phyloP scores from a whole-genome alignment of 768 basidiomycete genomes.

The Termitomyces sp. region DNA sequence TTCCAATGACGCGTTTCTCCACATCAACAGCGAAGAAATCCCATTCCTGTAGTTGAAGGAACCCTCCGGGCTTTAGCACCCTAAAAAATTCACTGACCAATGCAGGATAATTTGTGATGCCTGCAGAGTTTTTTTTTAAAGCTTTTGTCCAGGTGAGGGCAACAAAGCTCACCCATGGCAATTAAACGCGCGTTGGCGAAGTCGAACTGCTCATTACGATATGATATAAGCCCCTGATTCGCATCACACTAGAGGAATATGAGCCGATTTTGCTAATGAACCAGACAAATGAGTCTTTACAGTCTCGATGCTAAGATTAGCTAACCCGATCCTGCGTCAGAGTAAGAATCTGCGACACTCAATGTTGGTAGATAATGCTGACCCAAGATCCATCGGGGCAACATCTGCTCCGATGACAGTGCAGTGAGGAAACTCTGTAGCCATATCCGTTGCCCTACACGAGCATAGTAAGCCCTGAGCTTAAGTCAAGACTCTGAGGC shows the following conservation, averaged over 20 bases:
- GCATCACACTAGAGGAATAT: neutral
- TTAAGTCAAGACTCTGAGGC: neutral
- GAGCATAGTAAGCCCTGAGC: neutral
- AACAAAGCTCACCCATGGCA: neutral
- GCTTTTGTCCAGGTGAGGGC: neutral
- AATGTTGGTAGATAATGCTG: neutral
- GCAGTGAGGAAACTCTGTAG: constrained; percentile 6
- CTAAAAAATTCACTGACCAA: neutral
- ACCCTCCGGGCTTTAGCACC: neutral
- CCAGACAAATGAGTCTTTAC: neutral
- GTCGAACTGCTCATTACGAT: neutral
- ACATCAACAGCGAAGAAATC: neutral
- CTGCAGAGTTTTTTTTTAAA: neutral
- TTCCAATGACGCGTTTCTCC: neutral
- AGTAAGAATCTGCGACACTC: neutral
- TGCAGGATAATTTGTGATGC: neutral
- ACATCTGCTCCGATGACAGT: constrained; percentile 7
- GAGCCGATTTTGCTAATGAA: neutral
- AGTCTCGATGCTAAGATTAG: neutral
- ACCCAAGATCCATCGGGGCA: constrained; percentile 8
- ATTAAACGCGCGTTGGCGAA: neutral
- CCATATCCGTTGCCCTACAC: constrained; percentile 7
- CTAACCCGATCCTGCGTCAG: neutral
- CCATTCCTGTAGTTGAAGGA: neutral
- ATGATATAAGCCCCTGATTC: neutral